Conservation (phyloP, 768 basidiomycete species). For the Pleurotus eryngii region DNA sequence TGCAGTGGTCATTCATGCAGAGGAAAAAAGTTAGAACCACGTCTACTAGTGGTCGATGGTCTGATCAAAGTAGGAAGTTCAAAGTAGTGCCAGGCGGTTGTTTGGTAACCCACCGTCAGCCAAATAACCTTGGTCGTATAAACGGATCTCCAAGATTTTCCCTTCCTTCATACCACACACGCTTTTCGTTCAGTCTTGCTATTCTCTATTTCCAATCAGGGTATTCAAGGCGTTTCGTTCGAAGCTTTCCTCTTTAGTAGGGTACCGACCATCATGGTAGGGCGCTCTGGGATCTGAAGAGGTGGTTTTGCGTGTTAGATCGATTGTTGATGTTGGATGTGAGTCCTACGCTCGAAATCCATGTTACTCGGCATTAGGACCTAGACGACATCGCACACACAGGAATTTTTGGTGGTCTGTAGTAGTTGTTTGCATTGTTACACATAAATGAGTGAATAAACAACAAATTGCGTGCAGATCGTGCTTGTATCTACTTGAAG, state of each 20-base stretch:
- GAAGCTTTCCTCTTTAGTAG: constrained; percentile 26
- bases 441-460: constrained; percentile 12
- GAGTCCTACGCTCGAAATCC: constrained; percentile 16
- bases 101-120: not conserved
- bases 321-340: constrained; percentile 21
- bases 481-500: not conserved
- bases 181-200: constrained; percentile 8
- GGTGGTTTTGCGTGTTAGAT: constrained; percentile 29
- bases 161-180: not conserved
- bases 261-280: constrained; percentile 8
- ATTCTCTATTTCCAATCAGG: constrained; percentile 18
- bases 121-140: not conserved
- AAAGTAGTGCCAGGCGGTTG: not conserved
- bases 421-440: constrained; percentile 3
- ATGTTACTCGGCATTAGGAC: constrained; percentile 15
- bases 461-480: constrained; percentile 3
- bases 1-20: not conserved
- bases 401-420: not conserved
- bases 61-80: not conserved
- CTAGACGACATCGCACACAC: constrained; percentile 26
- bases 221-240: constrained; percentile 12
- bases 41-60: no score
- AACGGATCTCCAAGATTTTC: not conserved
- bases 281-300: constrained; percentile 20
- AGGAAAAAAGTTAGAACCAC: no score